Conservation (phyloP, 2,329 filamentous ascomycete genomes). For the Conoideocrella luteorostrata region DNA sequence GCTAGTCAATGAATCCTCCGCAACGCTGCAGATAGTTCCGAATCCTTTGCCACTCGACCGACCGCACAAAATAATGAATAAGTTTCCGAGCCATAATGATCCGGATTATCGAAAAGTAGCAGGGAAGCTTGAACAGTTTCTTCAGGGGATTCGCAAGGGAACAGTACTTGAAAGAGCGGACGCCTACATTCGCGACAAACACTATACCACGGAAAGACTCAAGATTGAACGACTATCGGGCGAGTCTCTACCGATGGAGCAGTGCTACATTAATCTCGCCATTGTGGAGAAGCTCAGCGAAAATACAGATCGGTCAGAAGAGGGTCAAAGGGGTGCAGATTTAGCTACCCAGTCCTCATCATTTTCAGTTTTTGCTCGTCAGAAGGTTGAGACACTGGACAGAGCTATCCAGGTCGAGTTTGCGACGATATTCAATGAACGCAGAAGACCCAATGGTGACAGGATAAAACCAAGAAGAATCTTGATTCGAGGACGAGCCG, state of each 20-base stretch:
- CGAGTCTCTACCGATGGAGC: constrained; percentile 23
- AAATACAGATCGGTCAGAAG: constrained; percentile 1
- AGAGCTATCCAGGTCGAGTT: constrained; percentile 18
- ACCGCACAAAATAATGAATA: constrained; percentile 20
- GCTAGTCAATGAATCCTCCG: constrained; percentile 18
- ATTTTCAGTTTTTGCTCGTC: constrained; percentile 22
- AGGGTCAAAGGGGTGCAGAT: neutral
- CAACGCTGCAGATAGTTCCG: constrained; percentile 17
- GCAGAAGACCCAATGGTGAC: constrained; percentile 12
- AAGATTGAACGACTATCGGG: constrained; percentile 29
- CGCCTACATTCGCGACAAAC: constrained; percentile 15
- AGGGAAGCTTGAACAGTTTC: constrained; percentile 13
- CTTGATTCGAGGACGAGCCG: constrained; percentile 27
- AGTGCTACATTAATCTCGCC: constrained; percentile 34
- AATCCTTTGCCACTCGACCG: constrained; percentile 18
- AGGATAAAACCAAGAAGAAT: constrained; percentile 23
- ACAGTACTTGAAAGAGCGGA: constrained; percentile 12
- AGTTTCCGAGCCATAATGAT: constrained; percentile 15
- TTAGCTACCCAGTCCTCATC: constrained; percentile 11
- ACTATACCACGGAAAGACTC: constrained; percentile 19
- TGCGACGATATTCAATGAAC: constrained; percentile 20
- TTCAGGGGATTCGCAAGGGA: constrained; percentile 12
- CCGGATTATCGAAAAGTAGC: constrained; percentile 13
- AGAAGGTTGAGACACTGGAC: constrained; percentile 19
- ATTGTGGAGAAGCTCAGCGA: constrained; percentile 21